Conservation (phyloP, 257 asterid species). For the Capsicum chinense region DNA sequence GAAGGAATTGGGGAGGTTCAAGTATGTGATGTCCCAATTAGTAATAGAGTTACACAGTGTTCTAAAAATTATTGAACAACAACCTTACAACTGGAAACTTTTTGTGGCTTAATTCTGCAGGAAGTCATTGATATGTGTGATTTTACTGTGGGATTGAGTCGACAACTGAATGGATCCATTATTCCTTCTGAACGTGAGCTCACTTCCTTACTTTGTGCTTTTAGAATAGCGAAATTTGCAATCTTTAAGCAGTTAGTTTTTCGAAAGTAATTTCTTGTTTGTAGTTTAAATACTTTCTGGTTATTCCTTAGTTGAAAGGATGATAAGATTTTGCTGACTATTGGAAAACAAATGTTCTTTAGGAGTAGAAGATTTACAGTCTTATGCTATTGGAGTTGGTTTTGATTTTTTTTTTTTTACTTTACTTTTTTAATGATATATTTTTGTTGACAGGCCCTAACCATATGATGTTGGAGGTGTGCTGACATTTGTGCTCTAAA, state of each 20-base stretch:
- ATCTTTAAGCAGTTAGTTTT: conserved; percentile 19
- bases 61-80: not conserved
- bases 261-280: not conserved
- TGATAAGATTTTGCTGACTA: conserved; percentile 9
- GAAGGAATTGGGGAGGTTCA: conserved; percentile 99
- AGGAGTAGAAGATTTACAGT: conserved; percentile 22
- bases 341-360: not conserved
- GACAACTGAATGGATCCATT: conserved; percentile 94
- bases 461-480: conserved; percentile 98
- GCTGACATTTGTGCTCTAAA: conserved; percentile 35
- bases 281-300: conserved; percentile 19
- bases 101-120: conserved; percentile 47
- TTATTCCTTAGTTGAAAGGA: not conserved
- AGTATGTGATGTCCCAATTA: conserved; percentile 44
- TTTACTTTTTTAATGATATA: conserved; percentile 23
- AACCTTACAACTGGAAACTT: not conserved
- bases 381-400: not conserved
- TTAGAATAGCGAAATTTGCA: not conserved
- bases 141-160: conserved; percentile 98
- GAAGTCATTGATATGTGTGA: conserved; percentile 99
- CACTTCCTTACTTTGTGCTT: not conserved
- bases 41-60: not conserved
- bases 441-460: conserved; percentile 78
- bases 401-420: not conserved
- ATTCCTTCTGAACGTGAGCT: conserved; percentile 98